These are phyloP conservation scores for Aspergillus bridgeri DNA, from an alignment of 495 filamentous ascomycete species.

Conservation along the genomic window DNA sequence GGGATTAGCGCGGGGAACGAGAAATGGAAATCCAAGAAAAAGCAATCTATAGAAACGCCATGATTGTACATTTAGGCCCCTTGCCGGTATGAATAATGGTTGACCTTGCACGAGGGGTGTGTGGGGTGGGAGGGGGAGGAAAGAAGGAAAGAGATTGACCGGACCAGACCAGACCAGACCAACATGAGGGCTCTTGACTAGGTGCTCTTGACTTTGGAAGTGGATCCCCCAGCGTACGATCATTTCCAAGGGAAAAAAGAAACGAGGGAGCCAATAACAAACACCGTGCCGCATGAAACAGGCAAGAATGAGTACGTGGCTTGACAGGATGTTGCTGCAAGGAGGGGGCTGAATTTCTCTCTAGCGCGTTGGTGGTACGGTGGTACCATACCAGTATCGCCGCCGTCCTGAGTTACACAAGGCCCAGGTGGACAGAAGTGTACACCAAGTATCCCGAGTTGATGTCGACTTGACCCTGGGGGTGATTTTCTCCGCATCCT, in stretches of 20 bases:
- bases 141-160: too few relatives aligned
- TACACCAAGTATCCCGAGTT: too few relatives aligned
- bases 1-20: neutral
- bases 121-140: neutral
- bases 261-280: conserved; percentile 13
- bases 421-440: too few relatives aligned
- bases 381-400: conserved; percentile 5
- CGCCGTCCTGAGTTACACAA: neutral
- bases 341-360: conserved; percentile 15
- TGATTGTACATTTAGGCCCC: neutral
- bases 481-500: neutral
- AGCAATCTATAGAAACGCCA: too few relatives aligned
- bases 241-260: conserved; percentile 7
- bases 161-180: too few relatives aligned
- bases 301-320: conserved; percentile 14
- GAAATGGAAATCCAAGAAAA: too few relatives aligned
- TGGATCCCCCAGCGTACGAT: too few relatives aligned
- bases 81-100: conserved; percentile 1
- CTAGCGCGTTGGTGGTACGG: neutral
- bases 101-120: conserved; percentile 13
- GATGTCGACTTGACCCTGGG: too few relatives aligned
- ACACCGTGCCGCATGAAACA: conserved; percentile 11
- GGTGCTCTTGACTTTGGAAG: too few relatives aligned
- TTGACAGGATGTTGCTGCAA: conserved; percentile 9
- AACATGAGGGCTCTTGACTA: too few relatives aligned